Evolutionary conservation across 1,284 basidiomycete species (phyloP).

Genomic region (Lentinula novae-zelandiae): DNA sequence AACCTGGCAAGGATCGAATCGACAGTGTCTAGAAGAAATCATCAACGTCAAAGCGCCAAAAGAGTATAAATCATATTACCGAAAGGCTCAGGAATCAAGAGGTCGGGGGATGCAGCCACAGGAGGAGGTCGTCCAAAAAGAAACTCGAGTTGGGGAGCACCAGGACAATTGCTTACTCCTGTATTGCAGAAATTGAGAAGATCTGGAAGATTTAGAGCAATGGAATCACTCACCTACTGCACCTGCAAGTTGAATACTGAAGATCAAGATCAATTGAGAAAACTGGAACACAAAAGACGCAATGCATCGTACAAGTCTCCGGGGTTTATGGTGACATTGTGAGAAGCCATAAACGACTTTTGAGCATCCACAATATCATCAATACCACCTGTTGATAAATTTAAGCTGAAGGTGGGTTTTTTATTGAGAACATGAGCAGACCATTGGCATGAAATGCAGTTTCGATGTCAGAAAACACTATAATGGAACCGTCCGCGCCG

Average conservation of each 20-base stretch:
- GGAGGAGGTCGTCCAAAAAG: slow-evolving; percentile 32
- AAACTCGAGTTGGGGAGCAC: slow-evolving; percentile 36
- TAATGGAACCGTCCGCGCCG: slow-evolving; percentile 38
- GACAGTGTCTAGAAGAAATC: slow-evolving; percentile 27
- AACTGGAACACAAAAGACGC: not conserved
- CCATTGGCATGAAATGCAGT: slow-evolving; percentile 29
- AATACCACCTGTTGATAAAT: slow-evolving; percentile 23
- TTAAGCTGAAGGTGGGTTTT: not conserved
- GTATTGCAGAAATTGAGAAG: not conserved
- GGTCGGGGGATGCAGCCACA: slow-evolving; percentile 31
- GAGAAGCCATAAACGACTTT: slow-evolving; percentile 26
- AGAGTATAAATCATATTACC: slow-evolving; percentile 15
- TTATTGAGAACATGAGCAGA: not conserved
- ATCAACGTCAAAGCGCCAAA: not conserved
- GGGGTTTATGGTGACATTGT: slow-evolving; percentile 28
- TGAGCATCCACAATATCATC: slow-evolving; percentile 32
- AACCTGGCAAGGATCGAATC: slow-evolving; percentile 35
- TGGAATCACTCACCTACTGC: slow-evolving; percentile 29
- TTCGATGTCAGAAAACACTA: slow-evolving; percentile 32
- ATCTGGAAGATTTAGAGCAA: no score
- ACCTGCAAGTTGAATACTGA: slow-evolving; percentile 37
- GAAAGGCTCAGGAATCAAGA: slow-evolving; percentile 36
- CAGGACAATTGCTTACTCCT: slow-evolving; percentile 32
- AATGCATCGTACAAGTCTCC: slow-evolving; percentile 32
- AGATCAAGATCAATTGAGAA: not conserved